Evolutionary conservation across 345 rosid genomes (phyloP), one percentile per base, ranked within the genome.

Genomic region (Alliaria petiolata): DNA sequence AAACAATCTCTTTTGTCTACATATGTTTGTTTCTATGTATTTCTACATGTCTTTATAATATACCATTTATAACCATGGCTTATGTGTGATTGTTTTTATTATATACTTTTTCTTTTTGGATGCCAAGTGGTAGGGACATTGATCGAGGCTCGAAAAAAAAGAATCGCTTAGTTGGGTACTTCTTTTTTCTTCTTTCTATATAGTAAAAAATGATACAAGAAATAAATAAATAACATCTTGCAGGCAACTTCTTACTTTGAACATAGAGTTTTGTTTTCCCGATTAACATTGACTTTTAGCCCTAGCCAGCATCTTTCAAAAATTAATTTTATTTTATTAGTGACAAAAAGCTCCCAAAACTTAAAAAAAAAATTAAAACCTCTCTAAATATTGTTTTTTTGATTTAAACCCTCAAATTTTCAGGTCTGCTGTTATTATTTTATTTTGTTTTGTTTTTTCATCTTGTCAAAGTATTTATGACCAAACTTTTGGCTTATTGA

Each of bases 61-160:
- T 63, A 39, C 26, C 63, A 40, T 19, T 71, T 70, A 62, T 52
- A 43, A 65, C 35, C 39, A 40, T 44, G 54, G 22, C 46, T 66
- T 66, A 33, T 67, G 61, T 40, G 62, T 44, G 43, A 56, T 65
- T 65, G 58, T 55, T 49, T 65, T 61, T 72, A 25, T 66, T 49
- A 50, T 67, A 42, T 67, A 17, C 40, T 74, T 67, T 28, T 65
- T 47, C 20, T 61, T 68, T n/a, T 42, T 53, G 69, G 73, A 33
- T 61, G 78, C 74, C 78, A 61, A 75, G 79, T 68, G 79, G 74
- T 75, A 60, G 79, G 79, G 79, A 61, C 74, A 42, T 53, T 1
- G 36, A 61, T 53, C 2, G 36, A 61, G 9, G 60, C 46, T 69
- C 54, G 40, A 50, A 43, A 40, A 68, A 45, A 25, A 17, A n/a